Base-by-base conservation (phyloP, 441 rosid genomes). In the Jatropha podagrica region DNA sequence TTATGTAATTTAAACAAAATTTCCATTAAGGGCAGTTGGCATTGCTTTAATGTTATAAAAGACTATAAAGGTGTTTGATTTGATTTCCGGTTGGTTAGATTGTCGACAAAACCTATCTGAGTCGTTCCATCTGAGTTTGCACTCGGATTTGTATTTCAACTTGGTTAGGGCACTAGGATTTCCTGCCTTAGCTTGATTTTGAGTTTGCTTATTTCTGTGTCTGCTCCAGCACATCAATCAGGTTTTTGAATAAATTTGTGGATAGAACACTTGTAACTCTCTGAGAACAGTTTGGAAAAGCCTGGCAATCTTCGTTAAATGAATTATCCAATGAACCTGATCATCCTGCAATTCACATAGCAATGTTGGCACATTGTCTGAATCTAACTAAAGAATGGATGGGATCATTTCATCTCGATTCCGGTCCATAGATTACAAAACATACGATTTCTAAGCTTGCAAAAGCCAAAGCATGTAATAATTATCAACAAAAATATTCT, bases 341-440 rank as follows among this genome's bases (percentile, higher is more conserved):
- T 65, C 77, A 86, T 66, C 92, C 87, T 17, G 78, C 81, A 69
- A 78, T 72, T 74, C 83, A 88, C 80, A 78, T 92, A 73, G 90
- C 92, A 41, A 69, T 92, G 79, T 84, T 90, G 84, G 88, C 83
- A 40, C 94, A 89, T 75, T 87, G 96, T 82, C 88, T 94, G 52
- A 86, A 88, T 58, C 83, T 92, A 56, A 86, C 85, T 38, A 81
- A 86, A 82, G 91, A 90, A 67, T 84, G 93, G 87, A 78, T 87
- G 82, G 88, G 81, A 60, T 85, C 90, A 41, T 91, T 91, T 85
- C 93, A 94, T 80, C 87, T 92, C 17, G 96, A 92, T 61, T 82
- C 84, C 0, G 97, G 49, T 94, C 95, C 87, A 90, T 89, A 83
- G 92, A 92, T 77, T 94, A 92, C 86, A 91, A 32, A 32, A 32